Base-by-base conservation (phyloP, 768 basidiomycete species). In the Tricholoma matsutake region DNA sequence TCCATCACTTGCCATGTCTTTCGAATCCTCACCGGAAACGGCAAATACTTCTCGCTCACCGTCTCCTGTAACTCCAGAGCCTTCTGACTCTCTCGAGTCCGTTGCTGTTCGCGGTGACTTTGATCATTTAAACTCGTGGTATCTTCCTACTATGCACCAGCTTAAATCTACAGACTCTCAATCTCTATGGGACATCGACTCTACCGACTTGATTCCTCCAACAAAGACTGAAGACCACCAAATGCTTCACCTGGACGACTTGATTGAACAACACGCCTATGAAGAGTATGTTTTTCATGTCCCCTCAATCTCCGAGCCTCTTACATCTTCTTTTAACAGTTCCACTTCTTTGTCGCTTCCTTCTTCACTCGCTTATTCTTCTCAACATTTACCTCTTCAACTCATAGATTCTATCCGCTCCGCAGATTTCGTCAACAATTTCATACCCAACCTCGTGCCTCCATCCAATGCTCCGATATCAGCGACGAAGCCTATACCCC, bases 231-330 rank as follows among this genome's bases (percentile, higher is more conserved):
- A 82, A 37, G 78, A 80, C 52, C 77, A 81, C 22, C 74, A 75
- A 56, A 88, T 89, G 75, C 83, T 91, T 63, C 78, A 81, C 43
- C 75, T 92, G 43, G 86, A 89, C 67, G 91, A 92, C 68, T 76
- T 92, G 52, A 82, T 92, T 57, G 86, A 90, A 67, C 84, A 86
- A 62, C 82, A 87, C 66, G 87, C 84, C 32, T 92, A 88, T 71
- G 88, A 89, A 64, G 88, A 91, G 89, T 92, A 70, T 63, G 87
- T 75, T 63, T 29, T 58, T 64, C 57, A 60, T 65, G 20, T 62
- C 52, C 20, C 41, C 31, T 49, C 51, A 52, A 56, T 57, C n/a
- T 58, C 43, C 60, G 62, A 63, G 56, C 57, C 59, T 29, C 64
- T 53, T 14, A 37, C 59, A 68, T 56, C 59, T 61, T 41, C 57